These are phyloP conservation scores for Lantana camara DNA, from an alignment of 257 asterid genomes.

Conservation along the genomic window DNA sequence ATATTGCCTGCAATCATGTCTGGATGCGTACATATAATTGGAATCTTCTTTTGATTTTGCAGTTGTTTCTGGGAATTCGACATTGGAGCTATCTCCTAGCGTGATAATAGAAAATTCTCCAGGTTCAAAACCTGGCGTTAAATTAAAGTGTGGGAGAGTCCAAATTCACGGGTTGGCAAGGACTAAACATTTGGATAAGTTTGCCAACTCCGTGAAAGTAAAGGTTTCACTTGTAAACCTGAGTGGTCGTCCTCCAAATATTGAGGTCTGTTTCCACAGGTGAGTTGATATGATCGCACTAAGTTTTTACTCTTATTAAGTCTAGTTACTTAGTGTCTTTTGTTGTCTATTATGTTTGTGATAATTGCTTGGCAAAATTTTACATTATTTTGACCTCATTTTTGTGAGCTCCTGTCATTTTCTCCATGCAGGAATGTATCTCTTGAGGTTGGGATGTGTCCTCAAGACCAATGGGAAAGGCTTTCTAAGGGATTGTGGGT, in stretches of 20 bases:
- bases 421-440: constrained; percentile 64
- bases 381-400: constrained; percentile 3
- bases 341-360: neutral
- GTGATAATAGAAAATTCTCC: constrained; percentile 67
- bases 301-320: constrained; percentile 4
- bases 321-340: neutral
- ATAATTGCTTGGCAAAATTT: neutral
- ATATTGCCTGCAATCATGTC: constrained; percentile 13
- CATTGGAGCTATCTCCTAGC: constrained; percentile 60
- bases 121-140: constrained; percentile 72
- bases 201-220: constrained; percentile 65
- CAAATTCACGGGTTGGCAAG: constrained; percentile 71
- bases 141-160: constrained; percentile 75
- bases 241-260: constrained; percentile 45
- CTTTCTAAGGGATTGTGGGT: constrained; percentile 70
- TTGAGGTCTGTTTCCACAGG: constrained; percentile 93
- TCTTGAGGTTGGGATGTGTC: constrained; percentile 82
- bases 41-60: constrained; percentile 33
- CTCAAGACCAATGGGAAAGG: constrained; percentile 76
- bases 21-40: neutral
- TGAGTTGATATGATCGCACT: constrained; percentile 37
- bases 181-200: constrained; percentile 56
- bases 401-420: constrained; percentile 3
- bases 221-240: constrained; percentile 51
- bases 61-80: constrained; percentile 55